A percentile compares a stretch with the other conserved stretches of the same genome.
Evolutionary conservation across 2,329 filamentous ascomycete species (phyloP).

Genomic region (Colletotrichum kahawae): DNA sequence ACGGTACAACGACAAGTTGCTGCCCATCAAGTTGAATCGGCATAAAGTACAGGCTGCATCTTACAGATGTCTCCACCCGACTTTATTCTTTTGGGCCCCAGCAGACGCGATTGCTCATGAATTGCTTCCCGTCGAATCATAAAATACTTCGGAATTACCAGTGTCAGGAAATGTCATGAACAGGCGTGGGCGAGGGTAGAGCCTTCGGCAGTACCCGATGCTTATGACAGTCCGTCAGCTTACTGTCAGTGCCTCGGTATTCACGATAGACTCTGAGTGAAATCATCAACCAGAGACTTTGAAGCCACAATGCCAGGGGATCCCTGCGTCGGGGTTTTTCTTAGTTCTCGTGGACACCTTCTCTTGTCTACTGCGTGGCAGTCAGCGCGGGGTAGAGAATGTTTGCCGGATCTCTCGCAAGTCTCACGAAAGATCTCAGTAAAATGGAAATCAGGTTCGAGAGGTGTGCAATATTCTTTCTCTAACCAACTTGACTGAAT

Average conservation of each 20-base stretch:
- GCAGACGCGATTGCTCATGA: background rate
- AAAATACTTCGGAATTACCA: background rate
- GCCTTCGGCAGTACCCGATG: background rate
- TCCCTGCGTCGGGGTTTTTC: conserved; percentile 58
- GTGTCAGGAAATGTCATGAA: background rate
- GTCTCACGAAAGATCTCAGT: conserved; percentile 43
- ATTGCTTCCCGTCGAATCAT: background rate
- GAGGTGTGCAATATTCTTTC: conserved; percentile 43
- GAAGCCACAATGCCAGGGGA: conserved; percentile 1
- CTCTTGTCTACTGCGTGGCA: conserved; percentile 44
- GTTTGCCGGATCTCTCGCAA: conserved; percentile 43
- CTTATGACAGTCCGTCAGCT: background rate
- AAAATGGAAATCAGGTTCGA: conserved; percentile 51
- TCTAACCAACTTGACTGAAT: conserved; percentile 45
- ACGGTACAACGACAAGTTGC: no score
- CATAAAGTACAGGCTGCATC: rapidly evolving
- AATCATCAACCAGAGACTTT: background rate
- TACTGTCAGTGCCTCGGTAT: background rate
- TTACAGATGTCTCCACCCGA: background rate
- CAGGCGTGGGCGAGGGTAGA: background rate
- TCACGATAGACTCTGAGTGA: background rate
- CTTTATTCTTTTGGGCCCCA: background rate
- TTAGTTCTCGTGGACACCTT: conserved; percentile 44
- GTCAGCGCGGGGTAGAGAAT: conserved; percentile 45
- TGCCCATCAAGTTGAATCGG: background rate